phyloP scores from a whole-genome alignment of 148 eudicot genomes.

The Rhododendron molle region DNA sequence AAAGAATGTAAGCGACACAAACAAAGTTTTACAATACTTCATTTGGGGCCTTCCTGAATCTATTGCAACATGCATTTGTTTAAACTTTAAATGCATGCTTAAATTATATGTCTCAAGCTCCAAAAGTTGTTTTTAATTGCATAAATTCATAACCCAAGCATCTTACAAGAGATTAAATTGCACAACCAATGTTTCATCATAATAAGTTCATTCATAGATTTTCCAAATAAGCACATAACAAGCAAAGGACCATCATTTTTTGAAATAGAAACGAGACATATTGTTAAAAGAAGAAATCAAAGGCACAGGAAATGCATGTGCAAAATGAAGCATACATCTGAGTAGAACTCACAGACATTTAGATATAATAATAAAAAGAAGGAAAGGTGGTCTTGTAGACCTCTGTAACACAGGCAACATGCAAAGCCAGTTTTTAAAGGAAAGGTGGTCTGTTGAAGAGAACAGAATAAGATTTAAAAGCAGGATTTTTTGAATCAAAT shows the following conservation, averaged over 20 bases:
- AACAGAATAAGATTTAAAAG: neutral
- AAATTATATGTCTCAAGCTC: neutral
- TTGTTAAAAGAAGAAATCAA: neutral
- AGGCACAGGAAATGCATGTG: neutral
- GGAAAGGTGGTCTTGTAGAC: neutral
- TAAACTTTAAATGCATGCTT: neutral
- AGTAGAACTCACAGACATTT: neutral
- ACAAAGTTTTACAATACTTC: neutral
- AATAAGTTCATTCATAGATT: neutral
- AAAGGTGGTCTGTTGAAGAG: neutral
- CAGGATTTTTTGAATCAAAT: neutral
- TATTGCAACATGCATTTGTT: neutral
- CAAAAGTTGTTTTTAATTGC: neutral
- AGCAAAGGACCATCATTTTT: neutral
- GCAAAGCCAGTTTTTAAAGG: neutral
- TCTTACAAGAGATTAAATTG: neutral
- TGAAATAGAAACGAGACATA: neutral
- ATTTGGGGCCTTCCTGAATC: neutral
- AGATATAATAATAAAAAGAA: neutral
- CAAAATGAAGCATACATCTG: neutral
- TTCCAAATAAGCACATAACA: neutral
- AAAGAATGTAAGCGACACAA: neutral
- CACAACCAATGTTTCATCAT: neutral
- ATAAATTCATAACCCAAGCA: neutral
- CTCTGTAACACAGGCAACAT: neutral